A percentile compares a stretch with the other conserved stretches of the same genome.
These are phyloP conservation scores for Hyaloscypha finlandica DNA, from an alignment of 495 filamentous ascomycete species.

Conservation along the genomic window DNA sequence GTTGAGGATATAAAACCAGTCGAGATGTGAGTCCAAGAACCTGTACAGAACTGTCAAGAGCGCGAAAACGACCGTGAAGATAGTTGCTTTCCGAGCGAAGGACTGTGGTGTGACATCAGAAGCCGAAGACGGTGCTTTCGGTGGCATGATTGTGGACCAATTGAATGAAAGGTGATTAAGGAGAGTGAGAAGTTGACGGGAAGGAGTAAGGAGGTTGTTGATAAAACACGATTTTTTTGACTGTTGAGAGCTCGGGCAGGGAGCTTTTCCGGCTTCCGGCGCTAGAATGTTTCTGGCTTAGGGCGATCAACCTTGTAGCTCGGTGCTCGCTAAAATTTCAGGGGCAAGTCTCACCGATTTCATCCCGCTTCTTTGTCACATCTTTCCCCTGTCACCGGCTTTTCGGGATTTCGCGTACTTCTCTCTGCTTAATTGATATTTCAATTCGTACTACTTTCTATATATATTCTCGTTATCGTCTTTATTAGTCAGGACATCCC, in stretches of 20 bases:
- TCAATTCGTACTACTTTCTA: too few species aligned
- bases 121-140: not conserved
- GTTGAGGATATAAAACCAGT: constrained; percentile 77
- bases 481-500: too few species aligned
- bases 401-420: too few species aligned
- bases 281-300: not conserved
- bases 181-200: not conserved
- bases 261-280: not conserved
- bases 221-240: not conserved
- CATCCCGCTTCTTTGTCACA: not conserved
- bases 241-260: not conserved
- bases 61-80: constrained; percentile 62
- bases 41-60: constrained; percentile 60
- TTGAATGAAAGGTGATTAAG: not conserved
- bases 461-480: too few species aligned
- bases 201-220: constrained; percentile 8
- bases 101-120: not conserved
- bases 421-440: too few species aligned
- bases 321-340: not conserved
- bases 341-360: not conserved
- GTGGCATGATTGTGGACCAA: not conserved
- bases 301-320: not conserved
- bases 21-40: constrained; percentile 67
- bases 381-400: not conserved
- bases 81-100: constrained; percentile 41